phyloP scores from a whole-genome alignment of 2,329 filamentous ascomycete genomes.

The Trichoderma oligosporum region DNA sequence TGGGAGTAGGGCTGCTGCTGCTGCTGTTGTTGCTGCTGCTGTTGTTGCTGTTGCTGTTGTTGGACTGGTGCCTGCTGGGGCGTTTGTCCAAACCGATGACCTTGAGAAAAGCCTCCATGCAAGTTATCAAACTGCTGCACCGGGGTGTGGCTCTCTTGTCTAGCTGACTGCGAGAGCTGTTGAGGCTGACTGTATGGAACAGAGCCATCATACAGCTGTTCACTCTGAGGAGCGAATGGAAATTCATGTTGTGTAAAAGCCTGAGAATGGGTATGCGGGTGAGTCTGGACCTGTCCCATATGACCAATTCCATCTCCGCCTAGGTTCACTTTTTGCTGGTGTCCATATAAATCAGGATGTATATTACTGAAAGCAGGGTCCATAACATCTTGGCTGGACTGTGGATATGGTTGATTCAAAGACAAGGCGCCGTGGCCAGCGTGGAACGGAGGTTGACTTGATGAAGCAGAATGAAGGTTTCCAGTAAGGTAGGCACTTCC shows the following conservation, averaged over 20 bases:
- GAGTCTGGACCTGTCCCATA: conserved; percentile 32
- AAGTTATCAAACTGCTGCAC: conserved; percentile 31
- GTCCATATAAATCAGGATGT: conserved; percentile 37
- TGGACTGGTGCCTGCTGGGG: conserved; percentile 32
- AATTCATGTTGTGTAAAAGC: conserved; percentile 35
- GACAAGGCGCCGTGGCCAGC: conserved; percentile 31
- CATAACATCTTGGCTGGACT: conserved; percentile 33
- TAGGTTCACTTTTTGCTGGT: conserved; percentile 34
- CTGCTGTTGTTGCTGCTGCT: conserved; percentile 27
- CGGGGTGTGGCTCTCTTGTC: conserved; percentile 35
- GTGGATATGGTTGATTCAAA: conserved; percentile 35
- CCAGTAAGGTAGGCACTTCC: conserved; percentile 33
- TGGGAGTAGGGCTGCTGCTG: conserved; percentile 28
- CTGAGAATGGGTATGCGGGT: conserved; percentile 32
- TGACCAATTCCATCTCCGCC: conserved; percentile 17
- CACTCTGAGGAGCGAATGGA: conserved; percentile 33
- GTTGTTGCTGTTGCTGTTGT: conserved; percentile 28
- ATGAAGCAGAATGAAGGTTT: conserved; percentile 30
- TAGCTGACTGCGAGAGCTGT: conserved; percentile 32
- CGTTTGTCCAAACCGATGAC: conserved; percentile 27
- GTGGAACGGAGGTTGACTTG: conserved; percentile 32
- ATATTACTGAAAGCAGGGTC: conserved; percentile 38
- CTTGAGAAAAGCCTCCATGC: conserved; percentile 28
- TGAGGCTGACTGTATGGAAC: conserved; percentile 34
- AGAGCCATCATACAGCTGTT: conserved; percentile 33